Percentiles rank a stretch among this genome's conserved stretches.
Evolutionary conservation across 345 rosid genomes (phyloP).

Genomic region (Hypericum androsaemum): DNA sequence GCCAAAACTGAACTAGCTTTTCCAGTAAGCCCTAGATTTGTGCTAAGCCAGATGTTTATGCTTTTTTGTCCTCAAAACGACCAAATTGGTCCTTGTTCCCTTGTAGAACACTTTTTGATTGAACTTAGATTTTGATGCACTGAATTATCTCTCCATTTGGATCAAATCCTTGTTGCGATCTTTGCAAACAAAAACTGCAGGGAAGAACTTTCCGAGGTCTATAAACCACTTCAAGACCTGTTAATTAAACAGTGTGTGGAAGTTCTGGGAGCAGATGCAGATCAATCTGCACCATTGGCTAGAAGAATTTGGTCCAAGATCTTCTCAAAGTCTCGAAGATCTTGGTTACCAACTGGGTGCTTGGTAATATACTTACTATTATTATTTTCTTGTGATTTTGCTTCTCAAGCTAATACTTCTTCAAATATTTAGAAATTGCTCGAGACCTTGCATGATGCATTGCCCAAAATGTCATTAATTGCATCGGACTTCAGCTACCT

Average conservation of each 20-base stretch:
- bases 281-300: conserved; percentile 25
- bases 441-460: conserved; percentile 65
- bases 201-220: conserved; percentile 50
- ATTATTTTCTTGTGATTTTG: not conserved
- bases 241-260: conserved; percentile 62
- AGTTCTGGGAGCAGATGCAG: conserved; percentile 41
- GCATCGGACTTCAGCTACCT: conserved; percentile 94
- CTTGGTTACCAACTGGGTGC: conserved; percentile 97
- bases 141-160: too few relatives aligned
- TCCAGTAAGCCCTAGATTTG: not conserved
- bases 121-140: not conserved
- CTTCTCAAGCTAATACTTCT: conserved; percentile 7
- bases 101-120: not conserved
- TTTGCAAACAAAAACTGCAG: conserved; percentile 23
- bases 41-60: too few relatives aligned
- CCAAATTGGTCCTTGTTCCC: conserved; percentile 11
- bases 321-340: conserved; percentile 77
- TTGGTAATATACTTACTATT: conserved; percentile 42
- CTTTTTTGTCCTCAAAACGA: not conserved
- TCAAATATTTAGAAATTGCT: conserved; percentile 57
- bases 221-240: conserved; percentile 66
- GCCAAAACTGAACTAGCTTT: not conserved
- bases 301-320: conserved; percentile 59
- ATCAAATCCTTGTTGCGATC: too few relatives aligned
- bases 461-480: conserved; percentile 92